phyloP scores from a whole-genome alignment of 2,329 filamentous ascomycete species.

The Bipolaris gigantea region DNA sequence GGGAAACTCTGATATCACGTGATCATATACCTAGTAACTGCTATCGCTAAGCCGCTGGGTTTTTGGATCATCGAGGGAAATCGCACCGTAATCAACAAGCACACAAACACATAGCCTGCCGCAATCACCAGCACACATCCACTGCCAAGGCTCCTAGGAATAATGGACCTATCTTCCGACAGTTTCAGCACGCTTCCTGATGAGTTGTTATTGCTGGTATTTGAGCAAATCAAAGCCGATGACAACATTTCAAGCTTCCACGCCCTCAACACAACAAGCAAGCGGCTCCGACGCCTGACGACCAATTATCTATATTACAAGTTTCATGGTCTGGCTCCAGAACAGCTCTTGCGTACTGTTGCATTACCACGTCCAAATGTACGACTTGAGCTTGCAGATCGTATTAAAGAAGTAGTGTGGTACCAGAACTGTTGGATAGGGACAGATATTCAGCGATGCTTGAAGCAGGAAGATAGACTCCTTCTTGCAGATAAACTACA shows the following conservation, averaged over 20 bases:
- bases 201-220: slow-evolving; percentile 7
- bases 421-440: neutral
- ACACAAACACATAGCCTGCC: neutral
- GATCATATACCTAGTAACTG: too few relatives aligned
- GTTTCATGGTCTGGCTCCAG: slow-evolving; percentile 3
- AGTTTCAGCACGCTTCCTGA: slow-evolving; percentile 7
- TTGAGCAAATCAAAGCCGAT: slow-evolving; percentile 2
- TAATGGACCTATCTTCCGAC: neutral
- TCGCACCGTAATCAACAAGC: neutral
- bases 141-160: neutral
- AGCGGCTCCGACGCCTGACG: slow-evolving; percentile 8
- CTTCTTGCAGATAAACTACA: neutral
- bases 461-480: neutral
- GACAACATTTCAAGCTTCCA: slow-evolving; percentile 5
- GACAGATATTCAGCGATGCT: neutral
- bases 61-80: neutral
- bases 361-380: neutral
- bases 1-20: too few relatives aligned
- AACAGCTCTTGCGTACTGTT: slow-evolving; percentile 11
- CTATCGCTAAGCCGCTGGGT: too few relatives aligned
- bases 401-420: slow-evolving; percentile 11
- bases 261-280: slow-evolving; percentile 6
- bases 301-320: slow-evolving; percentile 4
- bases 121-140: neutral
- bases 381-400: neutral